Evolutionary conservation across 768 basidiomycete species (phyloP), one percentile per base, ranked within the genome.

Genomic region (Russula foetens): DNA sequence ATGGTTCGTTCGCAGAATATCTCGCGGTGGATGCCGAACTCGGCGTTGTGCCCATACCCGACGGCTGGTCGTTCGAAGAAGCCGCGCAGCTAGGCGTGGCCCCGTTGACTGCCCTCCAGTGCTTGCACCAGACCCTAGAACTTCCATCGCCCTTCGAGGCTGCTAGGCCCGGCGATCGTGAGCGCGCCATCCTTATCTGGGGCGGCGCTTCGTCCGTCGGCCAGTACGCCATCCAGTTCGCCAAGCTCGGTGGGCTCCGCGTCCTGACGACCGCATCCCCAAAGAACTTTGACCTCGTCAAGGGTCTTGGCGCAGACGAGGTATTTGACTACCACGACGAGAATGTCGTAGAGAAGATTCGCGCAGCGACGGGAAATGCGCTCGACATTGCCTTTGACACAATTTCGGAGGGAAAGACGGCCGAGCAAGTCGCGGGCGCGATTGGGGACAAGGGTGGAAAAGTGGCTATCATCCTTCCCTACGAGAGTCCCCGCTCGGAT

Each of bases 241-340:
- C 71, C n/a, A 66, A 67, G 39, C 58, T 70, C 7, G 59, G 69
- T 0, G 74, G 72, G 2, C 70, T 69, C 58, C 66, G 66, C 9
- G 71, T 76, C 41, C 58, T 74, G n/a, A 69, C 73, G 5, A 74
- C 74, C 2, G 71, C 75, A 2, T 75, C 74, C 9, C 67, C 72
- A 6, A 63, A 64, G 47, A 76, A 76, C 59, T 69, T 69, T 23
- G 70, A 64, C 0, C 67, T 72, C n/a, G 56, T 78, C 43, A 71
- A 68, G 46, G 58, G 67, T 1, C 63, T 72, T 5, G 78, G 78
- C 3, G 78, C 76, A 0, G 69, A 72, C 24, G 69, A 67, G 8
- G 68, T 71, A 4, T 69, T 75, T 45, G 72, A 75, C 57, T 69
- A 71, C 50, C 51, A 61, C 38, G 71, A 70, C 23, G 66, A 69